phyloP scores from a whole-genome alignment of 2,329 filamentous ascomycete genomes.

The Trichothecium roseum region DNA sequence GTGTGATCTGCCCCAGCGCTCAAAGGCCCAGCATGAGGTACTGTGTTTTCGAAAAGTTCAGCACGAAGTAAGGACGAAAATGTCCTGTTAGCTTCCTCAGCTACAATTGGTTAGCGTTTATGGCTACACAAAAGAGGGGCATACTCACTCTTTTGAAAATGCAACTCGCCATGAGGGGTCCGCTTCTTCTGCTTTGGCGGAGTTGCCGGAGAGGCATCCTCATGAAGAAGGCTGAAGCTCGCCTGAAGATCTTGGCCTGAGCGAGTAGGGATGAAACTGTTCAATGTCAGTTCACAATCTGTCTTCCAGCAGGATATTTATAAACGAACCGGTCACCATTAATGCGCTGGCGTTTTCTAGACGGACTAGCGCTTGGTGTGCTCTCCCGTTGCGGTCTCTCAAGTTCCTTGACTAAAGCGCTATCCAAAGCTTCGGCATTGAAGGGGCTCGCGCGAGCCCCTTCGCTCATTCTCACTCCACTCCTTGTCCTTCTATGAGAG shows the following conservation, averaged over 20 bases:
- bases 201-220: constrained; percentile 86
- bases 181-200: constrained; percentile 79
- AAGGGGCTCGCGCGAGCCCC: constrained; percentile 25
- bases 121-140: not conserved
- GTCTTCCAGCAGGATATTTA: not conserved
- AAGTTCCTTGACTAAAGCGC: constrained; percentile 40
- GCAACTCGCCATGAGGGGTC: constrained; percentile 77
- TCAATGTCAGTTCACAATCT: constrained; percentile 11
- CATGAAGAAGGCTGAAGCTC: constrained; percentile 83
- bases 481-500: constrained; percentile 21
- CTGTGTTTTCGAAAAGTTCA: constrained; percentile 83
- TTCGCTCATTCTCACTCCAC: constrained; percentile 23
- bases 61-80: constrained; percentile 81
- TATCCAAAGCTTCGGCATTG: constrained; percentile 39
- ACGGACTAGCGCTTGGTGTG: constrained; percentile 42
- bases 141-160: constrained; percentile 79
- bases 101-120: constrained; percentile 25
- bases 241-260: constrained; percentile 88
- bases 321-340: constrained; percentile 47
- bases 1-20: constrained; percentile 49
- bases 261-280: constrained; percentile 88
- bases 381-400: constrained; percentile 39
- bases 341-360: constrained; percentile 48
- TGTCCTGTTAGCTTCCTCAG: constrained; percentile 88
- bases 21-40: constrained; percentile 68